Conservation (phyloP, 768 basidiomycete genomes). For the Obba rivulosa region DNA sequence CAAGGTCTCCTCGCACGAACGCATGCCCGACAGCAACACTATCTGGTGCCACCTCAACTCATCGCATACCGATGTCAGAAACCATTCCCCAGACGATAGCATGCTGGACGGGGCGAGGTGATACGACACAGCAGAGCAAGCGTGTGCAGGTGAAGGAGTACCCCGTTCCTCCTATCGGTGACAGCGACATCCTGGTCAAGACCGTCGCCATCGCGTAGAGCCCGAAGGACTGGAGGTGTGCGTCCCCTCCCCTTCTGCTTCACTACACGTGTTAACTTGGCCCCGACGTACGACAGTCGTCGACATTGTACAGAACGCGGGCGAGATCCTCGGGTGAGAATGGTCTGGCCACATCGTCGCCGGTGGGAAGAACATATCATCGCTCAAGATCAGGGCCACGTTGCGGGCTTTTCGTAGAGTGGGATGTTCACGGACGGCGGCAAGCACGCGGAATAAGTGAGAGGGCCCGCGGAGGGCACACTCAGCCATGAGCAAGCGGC, state of each 20-base stretch:
- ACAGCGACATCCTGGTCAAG: conserved; percentile 13
- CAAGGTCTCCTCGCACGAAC: too few species aligned
- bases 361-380: conserved; percentile 13
- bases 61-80: too few species aligned
- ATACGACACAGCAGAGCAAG: not conserved
- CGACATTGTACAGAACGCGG: conserved; percentile 3
- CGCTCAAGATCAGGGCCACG: conserved; percentile 16
- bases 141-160: conserved; percentile 5
- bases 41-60: too few species aligned
- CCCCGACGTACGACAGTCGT: conserved; percentile 3
- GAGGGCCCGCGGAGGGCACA: conserved; percentile 8
- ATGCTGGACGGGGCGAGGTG: not conserved
- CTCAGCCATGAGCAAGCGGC: conserved; percentile 11
- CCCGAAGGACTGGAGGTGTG: conserved; percentile 10
- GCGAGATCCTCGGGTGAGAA: conserved; percentile 18
- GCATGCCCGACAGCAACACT: too few species aligned
- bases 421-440: conserved; percentile 9
- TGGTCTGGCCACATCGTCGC: conserved; percentile 18
- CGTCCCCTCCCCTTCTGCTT: not conserved
- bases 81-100: conserved; percentile 15
- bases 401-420: conserved; percentile 18
- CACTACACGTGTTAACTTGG: not conserved
- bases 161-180: conserved; percentile 6
- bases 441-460: conserved; percentile 19
- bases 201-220: conserved; percentile 7